These are phyloP conservation scores for Penicillium polonicum DNA, from an alignment of 2,329 filamentous ascomycete species.

Conservation along the genomic window DNA sequence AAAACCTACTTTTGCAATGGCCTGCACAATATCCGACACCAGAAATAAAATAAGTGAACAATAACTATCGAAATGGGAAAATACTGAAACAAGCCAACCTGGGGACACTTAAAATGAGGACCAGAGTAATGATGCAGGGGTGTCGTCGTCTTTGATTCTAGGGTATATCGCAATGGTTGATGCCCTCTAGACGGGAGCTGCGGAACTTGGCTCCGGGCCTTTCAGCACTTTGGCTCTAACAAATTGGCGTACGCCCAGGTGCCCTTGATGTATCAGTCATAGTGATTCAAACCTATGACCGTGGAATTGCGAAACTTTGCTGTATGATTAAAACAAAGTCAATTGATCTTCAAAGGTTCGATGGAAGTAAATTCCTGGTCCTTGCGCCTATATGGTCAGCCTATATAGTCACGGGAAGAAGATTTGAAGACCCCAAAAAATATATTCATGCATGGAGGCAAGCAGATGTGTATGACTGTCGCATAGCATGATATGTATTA, in stretches of 20 bases:
- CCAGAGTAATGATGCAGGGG: constrained; percentile 19
- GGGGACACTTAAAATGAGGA: not conserved
- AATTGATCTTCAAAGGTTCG: not conserved
- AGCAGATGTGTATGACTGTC: not conserved
- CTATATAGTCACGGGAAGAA: not conserved
- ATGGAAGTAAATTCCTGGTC: not conserved
- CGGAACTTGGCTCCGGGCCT: constrained; percentile 21
- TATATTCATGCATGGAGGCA: too few species aligned
- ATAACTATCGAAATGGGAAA: not conserved
- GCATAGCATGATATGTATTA: not conserved
- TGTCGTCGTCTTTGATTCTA: constrained; percentile 21
- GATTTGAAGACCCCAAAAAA: not conserved
- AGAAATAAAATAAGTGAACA: not conserved
- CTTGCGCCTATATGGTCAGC: not conserved
- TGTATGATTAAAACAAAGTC: not conserved
- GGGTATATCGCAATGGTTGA: not conserved
- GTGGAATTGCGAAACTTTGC: constrained; percentile 7
- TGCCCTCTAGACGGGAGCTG: not conserved
- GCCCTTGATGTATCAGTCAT: constrained; percentile 9
- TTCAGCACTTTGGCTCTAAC: not conserved
- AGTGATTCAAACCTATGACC: constrained; percentile 16
- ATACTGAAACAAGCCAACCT: not conserved
- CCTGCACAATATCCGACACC: not conserved
- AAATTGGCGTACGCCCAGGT: not conserved
- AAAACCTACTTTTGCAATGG: not conserved